phyloP scores from a whole-genome alignment of 163 green algal species.

The Scenedesmus sp. region DNA sequence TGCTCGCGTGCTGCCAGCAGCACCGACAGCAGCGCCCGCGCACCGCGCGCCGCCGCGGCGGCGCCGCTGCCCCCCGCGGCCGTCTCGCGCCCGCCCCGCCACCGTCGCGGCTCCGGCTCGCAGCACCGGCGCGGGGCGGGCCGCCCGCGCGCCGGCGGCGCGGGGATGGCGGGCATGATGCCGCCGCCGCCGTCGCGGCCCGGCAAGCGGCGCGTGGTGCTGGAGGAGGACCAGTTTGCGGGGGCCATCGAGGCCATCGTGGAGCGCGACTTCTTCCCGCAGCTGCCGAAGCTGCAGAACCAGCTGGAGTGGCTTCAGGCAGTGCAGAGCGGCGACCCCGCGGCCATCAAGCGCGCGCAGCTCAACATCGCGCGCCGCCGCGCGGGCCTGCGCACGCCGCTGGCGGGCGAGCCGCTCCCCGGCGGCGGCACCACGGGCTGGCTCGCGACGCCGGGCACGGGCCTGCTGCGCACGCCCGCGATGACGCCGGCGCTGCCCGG shows the following conservation, averaged over 20 bases:
- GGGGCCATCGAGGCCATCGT: constrained; percentile 91
- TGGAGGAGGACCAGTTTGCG: constrained; percentile 85
- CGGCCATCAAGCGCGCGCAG: constrained; percentile 71
- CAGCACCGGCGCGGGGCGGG: too few species aligned
- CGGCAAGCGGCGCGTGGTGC: constrained; percentile 58
- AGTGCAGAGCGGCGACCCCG: constrained; percentile 65
- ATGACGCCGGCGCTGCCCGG: constrained; percentile 54
- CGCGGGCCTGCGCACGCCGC: constrained; percentile 62
- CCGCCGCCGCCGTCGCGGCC: constrained; percentile 20
- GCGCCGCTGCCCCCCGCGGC: too few species aligned
- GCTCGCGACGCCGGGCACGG: constrained; percentile 41
- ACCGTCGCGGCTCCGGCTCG: too few species aligned
- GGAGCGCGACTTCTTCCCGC: constrained; percentile 95
- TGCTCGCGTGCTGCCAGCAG: too few species aligned
- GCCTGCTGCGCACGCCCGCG: constrained; percentile 52
- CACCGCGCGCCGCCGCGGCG: background rate
- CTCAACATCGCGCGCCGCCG: constrained; percentile 74
- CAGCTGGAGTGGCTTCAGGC: constrained; percentile 89
- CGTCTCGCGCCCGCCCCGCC: too few species aligned
- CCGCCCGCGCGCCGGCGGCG: too few species aligned
- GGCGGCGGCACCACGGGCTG: constrained; percentile 2
- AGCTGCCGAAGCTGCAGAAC: constrained; percentile 85
- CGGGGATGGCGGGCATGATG: too few species aligned
- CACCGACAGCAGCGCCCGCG: background rate
- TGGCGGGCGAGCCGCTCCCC: background rate